These are phyloP conservation scores for Coemansia sp. DNA, from an alignment of 192 early-diverging fungal genomes.

Conservation along the genomic window DNA sequence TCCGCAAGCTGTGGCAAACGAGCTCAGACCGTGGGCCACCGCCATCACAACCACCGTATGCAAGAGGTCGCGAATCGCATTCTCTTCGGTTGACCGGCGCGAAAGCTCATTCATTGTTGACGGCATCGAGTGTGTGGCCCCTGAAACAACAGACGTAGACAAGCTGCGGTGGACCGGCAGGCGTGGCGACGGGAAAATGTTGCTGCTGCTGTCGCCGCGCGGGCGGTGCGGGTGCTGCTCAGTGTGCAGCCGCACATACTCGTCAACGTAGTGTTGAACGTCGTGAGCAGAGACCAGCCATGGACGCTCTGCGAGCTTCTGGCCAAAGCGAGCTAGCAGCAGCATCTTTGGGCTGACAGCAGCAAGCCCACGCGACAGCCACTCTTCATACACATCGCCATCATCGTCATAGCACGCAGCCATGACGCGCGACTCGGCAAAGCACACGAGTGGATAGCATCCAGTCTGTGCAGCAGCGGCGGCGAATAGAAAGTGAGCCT, in stretches of 20 bases:
- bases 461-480: slow-evolving; percentile 37
- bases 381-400: slow-evolving; percentile 29
- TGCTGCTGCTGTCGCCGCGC: slow-evolving; percentile 30
- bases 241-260: slow-evolving; percentile 31
- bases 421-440: slow-evolving; percentile 29
- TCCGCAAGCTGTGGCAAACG: slow-evolving; percentile 38
- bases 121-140: slow-evolving; percentile 6
- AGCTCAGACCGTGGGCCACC: slow-evolving; percentile 40
- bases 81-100: slow-evolving; percentile 33
- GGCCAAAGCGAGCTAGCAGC: slow-evolving; percentile 39
- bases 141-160: slow-evolving; percentile 24
- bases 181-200: slow-evolving; percentile 1
- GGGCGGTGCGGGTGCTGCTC: slow-evolving; percentile 17
- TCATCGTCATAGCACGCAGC: slow-evolving; percentile 32
- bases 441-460: slow-evolving; percentile 44
- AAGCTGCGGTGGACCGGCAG: slow-evolving; percentile 25
- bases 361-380: slow-evolving; percentile 29
- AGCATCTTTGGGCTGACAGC: slow-evolving; percentile 21
- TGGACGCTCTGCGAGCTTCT: slow-evolving; percentile 19
- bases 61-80: slow-evolving; percentile 40
- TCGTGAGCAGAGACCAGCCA: slow-evolving; percentile 31
- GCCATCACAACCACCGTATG: slow-evolving; percentile 35
- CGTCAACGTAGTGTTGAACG: slow-evolving; percentile 23
- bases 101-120: slow-evolving; percentile 13
- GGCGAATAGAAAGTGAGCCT: slow-evolving; percentile 44